These are phyloP conservation scores for Penicillium flavigenum DNA, from an alignment of 495 filamentous ascomycete species.

Conservation along the genomic window DNA sequence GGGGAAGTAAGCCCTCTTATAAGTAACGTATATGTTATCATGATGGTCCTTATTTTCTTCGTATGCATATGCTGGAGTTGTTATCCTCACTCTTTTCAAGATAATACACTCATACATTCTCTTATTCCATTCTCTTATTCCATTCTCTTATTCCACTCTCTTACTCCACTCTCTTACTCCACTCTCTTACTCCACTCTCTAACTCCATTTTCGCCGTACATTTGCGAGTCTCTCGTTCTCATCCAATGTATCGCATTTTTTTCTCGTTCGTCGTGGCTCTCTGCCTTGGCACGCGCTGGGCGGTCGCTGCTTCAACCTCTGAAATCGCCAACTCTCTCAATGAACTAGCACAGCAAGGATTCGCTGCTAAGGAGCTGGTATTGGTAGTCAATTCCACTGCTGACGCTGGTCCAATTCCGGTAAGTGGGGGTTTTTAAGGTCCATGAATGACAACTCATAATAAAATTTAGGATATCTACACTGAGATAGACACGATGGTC, in stretches of 20 bases:
- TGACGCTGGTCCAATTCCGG: slow-evolving; percentile 16
- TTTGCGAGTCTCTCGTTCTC: slow-evolving; percentile 4
- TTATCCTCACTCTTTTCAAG: slow-evolving; percentile 6
- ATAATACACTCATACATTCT: slow-evolving; percentile 2
- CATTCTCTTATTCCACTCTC: too few species aligned
- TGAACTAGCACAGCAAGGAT: slow-evolving; percentile 19
- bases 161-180: neutral
- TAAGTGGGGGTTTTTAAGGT: slow-evolving; percentile 7
- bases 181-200: too few species aligned
- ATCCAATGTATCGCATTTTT: slow-evolving; percentile 3
- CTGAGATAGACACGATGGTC: slow-evolving; percentile 15
- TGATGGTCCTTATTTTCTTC: neutral
- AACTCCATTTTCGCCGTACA: neutral
- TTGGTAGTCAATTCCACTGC: slow-evolving; percentile 14
- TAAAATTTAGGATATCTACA: slow-evolving; percentile 11
- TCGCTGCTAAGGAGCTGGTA: slow-evolving; percentile 12
- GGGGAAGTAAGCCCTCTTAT: neutral
- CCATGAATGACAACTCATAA: slow-evolving; percentile 11
- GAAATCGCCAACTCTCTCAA: slow-evolving; percentile 21
- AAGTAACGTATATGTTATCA: neutral
- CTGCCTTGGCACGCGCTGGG: slow-evolving; percentile 10
- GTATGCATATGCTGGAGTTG: neutral
- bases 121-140: too few species aligned
- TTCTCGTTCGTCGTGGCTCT: slow-evolving; percentile 8
- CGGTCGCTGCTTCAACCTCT: slow-evolving; percentile 12